Evolutionary conservation across 2,329 filamentous ascomycete species (phyloP).

Genomic region (Paecilomyces variotii): DNA sequence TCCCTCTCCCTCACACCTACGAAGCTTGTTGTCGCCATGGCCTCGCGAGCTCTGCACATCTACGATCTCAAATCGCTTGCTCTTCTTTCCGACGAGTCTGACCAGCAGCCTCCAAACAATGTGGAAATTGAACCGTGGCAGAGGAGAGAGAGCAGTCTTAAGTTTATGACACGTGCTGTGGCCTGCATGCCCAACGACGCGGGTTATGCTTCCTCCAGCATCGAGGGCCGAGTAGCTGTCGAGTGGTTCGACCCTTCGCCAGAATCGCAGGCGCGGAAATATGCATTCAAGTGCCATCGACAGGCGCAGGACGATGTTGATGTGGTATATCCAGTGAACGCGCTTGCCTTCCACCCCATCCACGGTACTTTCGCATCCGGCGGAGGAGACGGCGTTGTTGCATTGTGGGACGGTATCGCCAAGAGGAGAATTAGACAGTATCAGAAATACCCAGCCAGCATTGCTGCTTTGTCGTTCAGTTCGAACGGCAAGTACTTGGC

Average conservation of each 20-base stretch:
- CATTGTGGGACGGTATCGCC: constrained; percentile 83
- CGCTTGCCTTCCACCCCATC: constrained; percentile 76
- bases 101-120: constrained; percentile 30
- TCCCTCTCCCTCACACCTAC: constrained; percentile 70
- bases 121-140: constrained; percentile 74
- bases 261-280: constrained; percentile 85
- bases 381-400: constrained; percentile 85
- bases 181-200: constrained; percentile 95
- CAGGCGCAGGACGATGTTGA: constrained; percentile 63
- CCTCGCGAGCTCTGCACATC: constrained; percentile 84
- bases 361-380: constrained; percentile 81
- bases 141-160: constrained; percentile 83
- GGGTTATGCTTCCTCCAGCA: constrained; percentile 84
- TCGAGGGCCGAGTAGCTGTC: constrained; percentile 91
- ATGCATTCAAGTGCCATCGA: constrained; percentile 97
- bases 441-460: constrained; percentile 70
- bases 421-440: constrained; percentile 88
- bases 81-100: constrained; percentile 43
- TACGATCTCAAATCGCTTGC: constrained; percentile 72
- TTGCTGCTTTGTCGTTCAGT: constrained; percentile 71
- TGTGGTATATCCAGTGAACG: constrained; percentile 85
- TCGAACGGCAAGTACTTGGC: constrained; percentile 69
- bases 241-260: constrained; percentile 93
- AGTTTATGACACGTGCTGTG: constrained; percentile 90
- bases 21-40: constrained; percentile 93